Evolutionary conservation across 805 yeast genomes (phyloP), one percentile per base, ranked within the genome.

Genomic region (Myxozyma neglecta): DNA sequence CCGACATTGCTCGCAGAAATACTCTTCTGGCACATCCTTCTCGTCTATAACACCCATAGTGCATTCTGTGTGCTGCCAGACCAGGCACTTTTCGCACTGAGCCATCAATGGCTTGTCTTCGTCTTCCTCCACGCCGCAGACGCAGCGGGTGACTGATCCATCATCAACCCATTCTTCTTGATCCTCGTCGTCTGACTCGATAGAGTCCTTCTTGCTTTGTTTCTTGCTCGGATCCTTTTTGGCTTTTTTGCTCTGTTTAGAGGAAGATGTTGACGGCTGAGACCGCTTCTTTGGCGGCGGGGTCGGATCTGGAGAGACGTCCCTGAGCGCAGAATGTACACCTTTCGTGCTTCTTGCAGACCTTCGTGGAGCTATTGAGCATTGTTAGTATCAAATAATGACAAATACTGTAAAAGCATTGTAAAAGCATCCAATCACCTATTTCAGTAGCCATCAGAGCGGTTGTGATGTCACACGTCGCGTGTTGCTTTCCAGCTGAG

Each of bases 11-110:
- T 79, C 77, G 72, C 91, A 87, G 29, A 68, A 56, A 71, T 87
- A 86, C 34, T 75, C 68, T 14, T 82, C 78, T 0, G 89, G 89
- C 4, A 85, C 77, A 49, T 73, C 74, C 44, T 70, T 72, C 54
- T 70, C 74, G 59, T 72, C 75, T 18, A 75, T 72, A 8, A 75
- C 71, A 49, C 79, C 84, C 48, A 85, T 79, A 79, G 85, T 79
- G 70, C 92, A 87, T 59, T 70, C 74, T 14, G 84, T 80, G 70
- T 87, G 92, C 72, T 87, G 92, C 90, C 90, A 87, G 4, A 85
- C 80, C 53, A 77, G 70, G 71, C 92, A 87, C 40, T 73, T 70
- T 52, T 84, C 89, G 73, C 92, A 87, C 70, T 83, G 84, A 20
- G 83, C 81, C 87, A 85, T 84, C 16, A 75, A 72, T 32, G 77